Percentiles rank a stretch among this genome's conserved stretches.
These are phyloP conservation scores for Flaveria sonorensis DNA, from an alignment of 129 eudicot genomes.

Conservation along the genomic window DNA sequence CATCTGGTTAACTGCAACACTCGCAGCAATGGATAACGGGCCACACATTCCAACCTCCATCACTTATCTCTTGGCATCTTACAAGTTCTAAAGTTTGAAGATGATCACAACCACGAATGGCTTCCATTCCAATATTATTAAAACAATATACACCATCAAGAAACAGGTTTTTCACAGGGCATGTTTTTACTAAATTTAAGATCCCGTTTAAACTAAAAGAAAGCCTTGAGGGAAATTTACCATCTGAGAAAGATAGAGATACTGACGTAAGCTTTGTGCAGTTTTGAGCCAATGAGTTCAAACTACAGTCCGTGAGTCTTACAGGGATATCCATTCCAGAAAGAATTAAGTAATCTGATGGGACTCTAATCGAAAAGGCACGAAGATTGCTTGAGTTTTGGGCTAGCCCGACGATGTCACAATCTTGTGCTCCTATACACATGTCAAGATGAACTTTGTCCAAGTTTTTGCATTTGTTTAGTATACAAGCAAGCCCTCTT, in stretches of 20 bases:
- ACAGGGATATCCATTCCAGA: slow-evolving; percentile 47
- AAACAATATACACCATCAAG: slow-evolving; percentile 60
- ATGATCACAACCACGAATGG: slow-evolving; percentile 53
- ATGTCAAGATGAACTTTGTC: slow-evolving; percentile 65
- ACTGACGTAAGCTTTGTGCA: slow-evolving; percentile 59
- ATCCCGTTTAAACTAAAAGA: slow-evolving; percentile 64
- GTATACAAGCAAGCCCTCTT: slow-evolving; percentile 76
- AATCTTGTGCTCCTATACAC: slow-evolving; percentile 73
- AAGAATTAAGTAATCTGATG: slow-evolving; percentile 63
- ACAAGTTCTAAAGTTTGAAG: slow-evolving; percentile 64
- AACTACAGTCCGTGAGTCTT: slow-evolving; percentile 64
- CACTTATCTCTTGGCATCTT: slow-evolving; percentile 72
- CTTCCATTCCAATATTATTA: slow-evolving; percentile 72
- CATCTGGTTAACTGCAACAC: slow-evolving; percentile 61
- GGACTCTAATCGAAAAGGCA: slow-evolving; percentile 61
- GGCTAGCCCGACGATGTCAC: slow-evolving; percentile 57
- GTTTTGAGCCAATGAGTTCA: slow-evolving; percentile 58
- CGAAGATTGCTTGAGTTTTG: slow-evolving; percentile 56
- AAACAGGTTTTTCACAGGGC: slow-evolving; percentile 62
- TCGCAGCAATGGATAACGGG: slow-evolving; percentile 32
- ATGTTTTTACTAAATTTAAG: slow-evolving; percentile 41
- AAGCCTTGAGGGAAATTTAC: slow-evolving; percentile 57
- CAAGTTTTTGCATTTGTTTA: slow-evolving; percentile 65
- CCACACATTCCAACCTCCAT: slow-evolving; percentile 54
- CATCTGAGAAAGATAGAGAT: slow-evolving; percentile 56